Evolutionary conservation across 2,329 filamentous ascomycete species (phyloP).

Genomic region (Didymella keratinophila): DNA sequence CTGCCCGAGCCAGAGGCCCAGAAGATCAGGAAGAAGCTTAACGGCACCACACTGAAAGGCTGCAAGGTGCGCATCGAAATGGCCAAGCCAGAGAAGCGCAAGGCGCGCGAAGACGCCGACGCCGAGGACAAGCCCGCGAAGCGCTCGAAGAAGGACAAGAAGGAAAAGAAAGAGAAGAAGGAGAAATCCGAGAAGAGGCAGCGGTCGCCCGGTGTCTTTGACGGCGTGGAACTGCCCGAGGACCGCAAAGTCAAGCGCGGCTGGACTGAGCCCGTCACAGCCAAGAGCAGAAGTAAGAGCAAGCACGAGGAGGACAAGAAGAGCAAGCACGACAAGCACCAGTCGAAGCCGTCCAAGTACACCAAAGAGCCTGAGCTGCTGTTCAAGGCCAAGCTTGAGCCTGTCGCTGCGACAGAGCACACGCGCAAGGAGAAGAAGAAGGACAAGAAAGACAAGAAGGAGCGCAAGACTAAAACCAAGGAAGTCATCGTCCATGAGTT

Average conservation of each 20-base stretch:
- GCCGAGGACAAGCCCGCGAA: conserved; percentile 57
- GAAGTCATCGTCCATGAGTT: conserved; percentile 87
- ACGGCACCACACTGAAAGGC: conserved; percentile 85
- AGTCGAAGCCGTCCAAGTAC: conserved; percentile 75
- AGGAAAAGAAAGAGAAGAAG: conserved; percentile 44
- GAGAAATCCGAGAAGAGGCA: conserved; percentile 45
- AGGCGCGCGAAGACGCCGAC: conserved; percentile 48
- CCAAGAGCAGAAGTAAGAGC: conserved; percentile 52
- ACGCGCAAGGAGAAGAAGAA: conserved; percentile 53
- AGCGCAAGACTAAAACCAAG: conserved; percentile 58
- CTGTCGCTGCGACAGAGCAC: conserved; percentile 47
- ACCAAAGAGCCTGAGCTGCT: conserved; percentile 82
- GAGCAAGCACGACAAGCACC: conserved; percentile 65
- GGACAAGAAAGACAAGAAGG: conserved; percentile 66
- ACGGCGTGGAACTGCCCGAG: conserved; percentile 74
- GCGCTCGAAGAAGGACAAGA: conserved; percentile 54
- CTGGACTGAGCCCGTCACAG: conserved; percentile 74
- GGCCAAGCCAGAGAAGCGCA: conserved; percentile 71
- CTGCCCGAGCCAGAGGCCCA: conserved; percentile 82
- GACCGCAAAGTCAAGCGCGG: conserved; percentile 85
- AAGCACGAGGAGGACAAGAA: conserved; percentile 62
- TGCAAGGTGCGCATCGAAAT: conserved; percentile 84
- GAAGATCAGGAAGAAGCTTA: conserved; percentile 89
- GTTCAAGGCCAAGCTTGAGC: conserved; percentile 80
- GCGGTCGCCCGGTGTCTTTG: conserved; percentile 61